Percentiles rank a stretch among this genome's conserved stretches.
Conservation (phyloP, 208 protist genomes). For the Lotmaria passim region DNA sequence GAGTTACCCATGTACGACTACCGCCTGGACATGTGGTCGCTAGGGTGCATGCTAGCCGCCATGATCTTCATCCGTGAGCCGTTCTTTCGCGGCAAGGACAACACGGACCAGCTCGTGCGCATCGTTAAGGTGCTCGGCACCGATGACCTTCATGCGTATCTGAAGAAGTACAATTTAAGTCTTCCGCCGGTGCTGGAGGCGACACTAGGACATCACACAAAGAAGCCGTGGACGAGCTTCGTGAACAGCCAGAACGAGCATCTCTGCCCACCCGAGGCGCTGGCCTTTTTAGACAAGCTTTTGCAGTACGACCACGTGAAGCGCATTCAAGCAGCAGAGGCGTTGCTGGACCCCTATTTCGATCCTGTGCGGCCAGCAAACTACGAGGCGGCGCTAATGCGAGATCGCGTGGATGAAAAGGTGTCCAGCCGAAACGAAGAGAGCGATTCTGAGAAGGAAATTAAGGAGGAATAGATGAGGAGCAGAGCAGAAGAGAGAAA, state of each 20-base stretch:
- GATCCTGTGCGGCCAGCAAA: constrained; percentile 82
- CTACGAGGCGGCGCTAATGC: constrained; percentile 9
- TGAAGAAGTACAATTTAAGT: constrained; percentile 97
- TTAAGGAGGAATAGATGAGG: background rate
- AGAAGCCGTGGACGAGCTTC: constrained; percentile 94
- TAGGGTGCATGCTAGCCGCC: constrained; percentile 99
- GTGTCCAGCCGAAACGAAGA: constrained; percentile 23
- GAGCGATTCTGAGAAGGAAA: constrained; percentile 24
- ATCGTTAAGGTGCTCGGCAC: constrained; percentile 98
- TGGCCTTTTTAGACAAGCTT: constrained; percentile 98
- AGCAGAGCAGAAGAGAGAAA: background rate
- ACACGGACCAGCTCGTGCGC: constrained; percentile 99
- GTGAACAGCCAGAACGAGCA: constrained; percentile 96
- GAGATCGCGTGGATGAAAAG: constrained; percentile 2
- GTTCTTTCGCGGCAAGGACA: constrained; percentile 99
- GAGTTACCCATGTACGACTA: constrained; percentile 99
- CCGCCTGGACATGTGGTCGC: constrained; percentile 99
- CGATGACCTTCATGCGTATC: constrained; percentile 95
- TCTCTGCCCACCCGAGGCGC: constrained; percentile 96
- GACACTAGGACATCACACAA: constrained; percentile 82
- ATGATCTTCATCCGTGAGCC: constrained; percentile 99
- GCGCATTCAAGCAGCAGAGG: constrained; percentile 97
- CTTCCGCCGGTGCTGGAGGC: constrained; percentile 93
- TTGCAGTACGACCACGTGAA: constrained; percentile 98
- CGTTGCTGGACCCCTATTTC: constrained; percentile 99